Base-by-base conservation (phyloP, 2,329 filamentous ascomycete genomes). In the Furcasterigmium sp. region DNA sequence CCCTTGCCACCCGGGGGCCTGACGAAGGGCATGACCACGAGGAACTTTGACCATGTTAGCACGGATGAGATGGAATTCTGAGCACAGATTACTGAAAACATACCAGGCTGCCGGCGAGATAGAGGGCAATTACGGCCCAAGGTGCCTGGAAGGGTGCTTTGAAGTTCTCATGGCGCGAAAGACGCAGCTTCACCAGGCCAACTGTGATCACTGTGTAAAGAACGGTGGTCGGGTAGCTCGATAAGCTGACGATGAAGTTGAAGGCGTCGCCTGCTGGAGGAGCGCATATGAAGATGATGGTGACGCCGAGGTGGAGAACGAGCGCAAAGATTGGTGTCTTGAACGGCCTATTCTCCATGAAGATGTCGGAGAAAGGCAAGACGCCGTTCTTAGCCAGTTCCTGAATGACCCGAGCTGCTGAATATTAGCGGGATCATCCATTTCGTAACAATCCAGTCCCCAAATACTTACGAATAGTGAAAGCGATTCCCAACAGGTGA, bases 281-380 rank as follows among this genome's bases (percentile, higher is more conserved):
- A 2, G 51, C 52, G 14, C 53, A 55, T 8, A 55, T 50, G 34
- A 55, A 55, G 5, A 55, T 37, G 13, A 53, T 48, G 0, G 51
- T 53, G 2, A 55, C 52, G 1, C 45, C 52, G 1, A 53, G 41
- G 13, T 54, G 53, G 2, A 54, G 46, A 0, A 46, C 4, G 4
- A 55, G 41, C 2, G 47, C 50, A 5, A 41, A 50, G 23, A 55
- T 51, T 8, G 52, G 53, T 3, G 53, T 53, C 25, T 50, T 48
- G 30, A 54, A 55, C 3, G 53, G 52, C 2, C 52, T 42, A 19
- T 55, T 55, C 30, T 54, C 53, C 52, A 55, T 54, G 8, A 53
- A 51, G 8, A 55, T 18, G 35, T 55, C 46, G 8, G 52, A 47
- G n/a, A 55, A 55, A 8, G 53, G 53, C 13, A 55, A 26, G 3